A percentile compares a stretch with the other conserved stretches of the same genome.
phyloP scores from a whole-genome alignment of 2,329 filamentous ascomycete species.

The Proliferodiscus dingleyae region DNA sequence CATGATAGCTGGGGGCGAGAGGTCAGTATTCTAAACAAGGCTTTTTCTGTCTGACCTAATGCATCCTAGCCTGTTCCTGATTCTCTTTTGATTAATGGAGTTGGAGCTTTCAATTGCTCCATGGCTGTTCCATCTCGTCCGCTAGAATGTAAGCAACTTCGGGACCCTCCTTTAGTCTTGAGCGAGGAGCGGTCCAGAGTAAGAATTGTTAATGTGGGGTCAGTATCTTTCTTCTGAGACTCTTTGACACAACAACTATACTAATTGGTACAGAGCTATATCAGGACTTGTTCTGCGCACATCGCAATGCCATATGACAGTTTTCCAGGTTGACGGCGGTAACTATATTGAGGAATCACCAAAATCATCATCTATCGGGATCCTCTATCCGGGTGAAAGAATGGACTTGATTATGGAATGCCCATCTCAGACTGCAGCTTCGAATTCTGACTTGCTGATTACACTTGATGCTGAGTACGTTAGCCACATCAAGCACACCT shows the following conservation, averaged over 20 bases:
- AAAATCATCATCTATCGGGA: constrained; percentile 31
- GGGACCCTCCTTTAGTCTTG: constrained; percentile 19
- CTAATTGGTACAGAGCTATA: constrained; percentile 32
- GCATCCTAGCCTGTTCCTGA: constrained; percentile 40
- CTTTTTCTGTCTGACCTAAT: neutral
- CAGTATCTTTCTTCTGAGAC: neutral
- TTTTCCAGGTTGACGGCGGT: constrained; percentile 39
- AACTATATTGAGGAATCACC: constrained; percentile 28
- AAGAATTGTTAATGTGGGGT: constrained; percentile 41
- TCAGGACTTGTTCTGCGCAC: constrained; percentile 36
- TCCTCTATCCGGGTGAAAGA: constrained; percentile 36
- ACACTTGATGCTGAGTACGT: constrained; percentile 8
- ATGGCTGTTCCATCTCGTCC: constrained; percentile 40
- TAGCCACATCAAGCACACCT: neutral
- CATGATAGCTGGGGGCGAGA: constrained; percentile 39
- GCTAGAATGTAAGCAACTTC: constrained; percentile 35
- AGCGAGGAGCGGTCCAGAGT: constrained; percentile 29
- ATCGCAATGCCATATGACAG: constrained; percentile 27
- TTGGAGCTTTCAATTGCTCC: constrained; percentile 41
- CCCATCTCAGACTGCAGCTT: neutral
- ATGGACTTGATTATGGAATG: constrained; percentile 34
- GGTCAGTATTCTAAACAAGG: constrained; percentile 20
- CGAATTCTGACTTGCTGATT: constrained; percentile 5
- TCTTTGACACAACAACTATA: neutral
- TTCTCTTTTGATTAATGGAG: constrained; percentile 42